phyloP scores from a whole-genome alignment of 768 basidiomycete species.

The Boletus reticulatus region DNA sequence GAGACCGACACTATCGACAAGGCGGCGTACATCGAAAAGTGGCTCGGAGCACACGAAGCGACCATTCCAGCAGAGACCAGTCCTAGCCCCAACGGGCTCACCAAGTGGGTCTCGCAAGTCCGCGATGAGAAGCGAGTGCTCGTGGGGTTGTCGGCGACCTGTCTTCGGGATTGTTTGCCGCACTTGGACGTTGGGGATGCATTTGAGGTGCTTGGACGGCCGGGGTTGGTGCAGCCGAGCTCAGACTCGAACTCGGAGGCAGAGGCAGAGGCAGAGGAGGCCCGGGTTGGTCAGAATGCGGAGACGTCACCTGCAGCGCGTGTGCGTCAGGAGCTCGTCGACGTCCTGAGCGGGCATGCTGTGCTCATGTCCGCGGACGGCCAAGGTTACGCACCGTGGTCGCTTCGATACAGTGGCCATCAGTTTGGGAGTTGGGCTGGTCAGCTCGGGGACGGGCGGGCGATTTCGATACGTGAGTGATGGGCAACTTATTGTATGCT shows the following conservation, averaged over 20 bases:
- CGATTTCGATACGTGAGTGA: slow-evolving; percentile 74
- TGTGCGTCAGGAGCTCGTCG: slow-evolving; percentile 69
- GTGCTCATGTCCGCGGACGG: slow-evolving; percentile 52
- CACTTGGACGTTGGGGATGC: slow-evolving; percentile 87
- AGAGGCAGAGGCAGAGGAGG: slow-evolving; percentile 14
- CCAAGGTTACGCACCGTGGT: slow-evolving; percentile 61
- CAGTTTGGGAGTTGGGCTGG: slow-evolving; percentile 91
- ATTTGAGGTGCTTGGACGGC: slow-evolving; percentile 60
- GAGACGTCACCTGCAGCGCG: slow-evolving; percentile 32
- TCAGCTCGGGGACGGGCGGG: slow-evolving; percentile 94
- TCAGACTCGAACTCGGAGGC: slow-evolving; percentile 34
- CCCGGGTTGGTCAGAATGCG: too few relatives aligned
- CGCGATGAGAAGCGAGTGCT: slow-evolving; percentile 57
- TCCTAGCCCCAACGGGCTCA: slow-evolving; percentile 27
- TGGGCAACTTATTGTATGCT: too few relatives aligned
- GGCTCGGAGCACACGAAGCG: slow-evolving; percentile 69
- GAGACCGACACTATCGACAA: slow-evolving; percentile 49
- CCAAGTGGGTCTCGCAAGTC: slow-evolving; percentile 47
- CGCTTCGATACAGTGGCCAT: slow-evolving; percentile 87
- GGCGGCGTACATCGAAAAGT: slow-evolving; percentile 67
- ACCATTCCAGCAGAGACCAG: slow-evolving; percentile 25
- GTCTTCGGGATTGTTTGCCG: slow-evolving; percentile 75
- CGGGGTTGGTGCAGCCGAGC: slow-evolving; percentile 41
- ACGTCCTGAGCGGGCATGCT: slow-evolving; percentile 77
- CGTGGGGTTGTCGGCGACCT: slow-evolving; percentile 68